These are phyloP conservation scores for Ormosia semicastrata DNA, from an alignment of 306 rosid genomes.

Conservation along the genomic window DNA sequence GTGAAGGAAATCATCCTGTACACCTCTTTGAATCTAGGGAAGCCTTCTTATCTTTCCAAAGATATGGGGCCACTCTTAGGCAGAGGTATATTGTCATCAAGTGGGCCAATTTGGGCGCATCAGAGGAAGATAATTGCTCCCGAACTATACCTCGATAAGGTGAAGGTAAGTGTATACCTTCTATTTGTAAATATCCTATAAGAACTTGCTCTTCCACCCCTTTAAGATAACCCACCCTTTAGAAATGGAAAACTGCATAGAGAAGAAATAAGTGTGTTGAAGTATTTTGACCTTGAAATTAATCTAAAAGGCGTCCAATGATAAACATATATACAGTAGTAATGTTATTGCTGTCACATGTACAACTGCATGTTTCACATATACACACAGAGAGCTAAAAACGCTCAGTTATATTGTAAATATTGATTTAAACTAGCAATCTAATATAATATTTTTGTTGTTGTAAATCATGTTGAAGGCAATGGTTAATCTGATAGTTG, in stretches of 20 bases:
- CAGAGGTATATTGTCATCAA: constrained; percentile 41
- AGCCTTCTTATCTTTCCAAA: constrained; percentile 36
- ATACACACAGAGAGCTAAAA: background rate
- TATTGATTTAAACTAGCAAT: background rate
- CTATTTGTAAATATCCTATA: background rate
- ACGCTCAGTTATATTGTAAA: background rate
- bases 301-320: background rate
- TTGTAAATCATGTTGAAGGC: constrained; percentile 40
- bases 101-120: constrained; percentile 49
- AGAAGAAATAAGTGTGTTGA: background rate
- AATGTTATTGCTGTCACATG: background rate
- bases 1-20: constrained; percentile 31
- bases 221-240: too few relatives aligned
- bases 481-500: constrained; percentile 63
- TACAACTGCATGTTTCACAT: background rate
- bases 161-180: constrained; percentile 32
- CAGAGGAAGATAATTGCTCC: constrained; percentile 58
- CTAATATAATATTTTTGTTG: background rate
- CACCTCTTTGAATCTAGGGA: constrained; percentile 46
- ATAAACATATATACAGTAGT: background rate
- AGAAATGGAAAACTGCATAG: background rate
- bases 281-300: background rate
- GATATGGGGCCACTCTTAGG: constrained; percentile 41
- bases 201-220: background rate
- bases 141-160: constrained; percentile 39